phyloP scores from a whole-genome alignment of 345 rosid species.

The Hirschfeldia incana region DNA sequence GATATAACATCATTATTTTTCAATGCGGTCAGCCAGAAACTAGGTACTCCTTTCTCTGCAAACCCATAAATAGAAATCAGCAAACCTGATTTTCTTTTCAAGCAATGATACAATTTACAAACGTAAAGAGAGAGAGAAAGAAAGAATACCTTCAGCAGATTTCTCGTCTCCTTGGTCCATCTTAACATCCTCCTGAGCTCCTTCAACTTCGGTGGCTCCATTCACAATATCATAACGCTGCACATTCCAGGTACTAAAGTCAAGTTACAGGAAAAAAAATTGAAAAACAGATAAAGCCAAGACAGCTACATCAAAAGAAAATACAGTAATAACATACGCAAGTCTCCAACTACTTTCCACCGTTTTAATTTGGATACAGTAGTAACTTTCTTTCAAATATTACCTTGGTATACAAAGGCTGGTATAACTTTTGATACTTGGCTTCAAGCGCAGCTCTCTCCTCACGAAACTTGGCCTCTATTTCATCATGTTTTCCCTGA shows the following conservation, averaged over 20 bases:
- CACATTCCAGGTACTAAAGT: constrained; percentile 24
- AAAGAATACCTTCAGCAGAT: constrained; percentile 53
- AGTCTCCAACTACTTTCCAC: not conserved
- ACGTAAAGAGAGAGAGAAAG: not conserved
- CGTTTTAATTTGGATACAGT: not conserved
- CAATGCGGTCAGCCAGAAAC: constrained; percentile 89
- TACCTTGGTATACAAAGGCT: constrained; percentile 84
- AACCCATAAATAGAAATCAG: constrained; percentile 13
- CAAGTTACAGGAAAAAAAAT: not conserved
- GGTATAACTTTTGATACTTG: constrained; percentile 78
- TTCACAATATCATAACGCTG: constrained; percentile 88
- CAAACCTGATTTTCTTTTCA: not conserved
- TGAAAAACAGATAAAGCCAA: not conserved
- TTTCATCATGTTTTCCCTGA: constrained; percentile 80
- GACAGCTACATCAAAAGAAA: not conserved
- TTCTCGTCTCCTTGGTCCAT: constrained; percentile 61
- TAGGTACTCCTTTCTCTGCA: constrained; percentile 94
- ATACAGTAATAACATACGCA: not conserved
- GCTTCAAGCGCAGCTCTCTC: constrained; percentile 91
- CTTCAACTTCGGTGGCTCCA: constrained; percentile 70
- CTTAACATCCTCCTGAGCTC: constrained; percentile 48
- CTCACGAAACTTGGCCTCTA: constrained; percentile 78
- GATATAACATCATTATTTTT: constrained; percentile 82
- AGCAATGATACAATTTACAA: not conserved
- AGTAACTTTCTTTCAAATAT: not conserved